These are phyloP conservation scores for Eutrema yunnanense DNA, from an alignment of 345 rosid genomes.

Conservation along the genomic window DNA sequence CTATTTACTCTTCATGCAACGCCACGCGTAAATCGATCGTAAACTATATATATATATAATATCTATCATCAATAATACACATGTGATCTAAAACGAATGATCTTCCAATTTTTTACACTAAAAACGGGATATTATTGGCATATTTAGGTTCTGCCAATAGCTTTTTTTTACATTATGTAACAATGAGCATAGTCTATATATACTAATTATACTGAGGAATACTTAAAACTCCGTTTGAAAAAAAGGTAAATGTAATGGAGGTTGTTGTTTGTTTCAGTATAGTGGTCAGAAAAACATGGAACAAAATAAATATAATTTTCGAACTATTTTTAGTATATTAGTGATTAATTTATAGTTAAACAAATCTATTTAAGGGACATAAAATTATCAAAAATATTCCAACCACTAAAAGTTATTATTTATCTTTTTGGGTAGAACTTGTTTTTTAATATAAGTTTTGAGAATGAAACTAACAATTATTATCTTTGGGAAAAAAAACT, in stretches of 20 bases:
- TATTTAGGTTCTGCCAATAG: not conserved
- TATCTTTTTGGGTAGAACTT: not conserved
- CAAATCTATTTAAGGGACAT: not conserved
- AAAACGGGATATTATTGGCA: not conserved
- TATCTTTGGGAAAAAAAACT: too few species aligned
- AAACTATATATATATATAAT: not conserved
- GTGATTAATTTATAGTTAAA: not conserved
- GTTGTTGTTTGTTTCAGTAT: not conserved
- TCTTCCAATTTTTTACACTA: not conserved
- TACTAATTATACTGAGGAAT: not conserved
- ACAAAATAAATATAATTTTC: not conserved
- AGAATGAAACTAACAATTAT: too few species aligned
- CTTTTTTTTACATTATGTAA: not conserved
- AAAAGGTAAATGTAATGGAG: not conserved
- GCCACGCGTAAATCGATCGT: not conserved
- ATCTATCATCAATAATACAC: not conserved
- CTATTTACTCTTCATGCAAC: not conserved
- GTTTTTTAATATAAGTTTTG: not conserved
- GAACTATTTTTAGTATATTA: not conserved
- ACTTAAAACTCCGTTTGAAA: not conserved
- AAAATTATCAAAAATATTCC: not conserved
- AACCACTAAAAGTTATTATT: not conserved
- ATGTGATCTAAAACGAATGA: too few species aligned
- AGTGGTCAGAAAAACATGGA: not conserved
- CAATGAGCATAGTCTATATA: not conserved